These are phyloP conservation scores for Boletellus dicymbophilus DNA, from an alignment of 1,284 basidiomycete genomes.

Conservation along the genomic window DNA sequence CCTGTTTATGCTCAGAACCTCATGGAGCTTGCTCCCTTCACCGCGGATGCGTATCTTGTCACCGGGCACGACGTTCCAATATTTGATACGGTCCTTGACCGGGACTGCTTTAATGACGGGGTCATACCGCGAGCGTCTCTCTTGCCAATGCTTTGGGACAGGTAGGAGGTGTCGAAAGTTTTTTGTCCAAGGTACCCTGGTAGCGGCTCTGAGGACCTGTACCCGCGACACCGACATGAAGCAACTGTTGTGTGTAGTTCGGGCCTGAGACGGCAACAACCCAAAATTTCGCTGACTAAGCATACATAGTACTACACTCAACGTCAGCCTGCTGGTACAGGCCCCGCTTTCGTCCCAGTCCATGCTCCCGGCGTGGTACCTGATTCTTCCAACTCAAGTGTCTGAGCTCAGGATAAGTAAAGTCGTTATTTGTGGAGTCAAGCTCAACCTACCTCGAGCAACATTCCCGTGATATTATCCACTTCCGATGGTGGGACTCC, in stretches of 20 bases:
- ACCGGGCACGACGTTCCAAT: slow-evolving; percentile 86
- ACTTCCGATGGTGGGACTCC: slow-evolving; percentile 84
- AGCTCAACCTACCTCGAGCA: slow-evolving; percentile 69
- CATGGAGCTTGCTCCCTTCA: slow-evolving; percentile 60
- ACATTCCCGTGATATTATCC: slow-evolving; percentile 79
- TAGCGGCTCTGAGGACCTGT: slow-evolving; percentile 48
- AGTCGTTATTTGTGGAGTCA: neutral
- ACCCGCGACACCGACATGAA: slow-evolving; percentile 39
- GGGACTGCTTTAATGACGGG: slow-evolving; percentile 51
- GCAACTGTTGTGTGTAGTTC: neutral
- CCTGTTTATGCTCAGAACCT: slow-evolving; percentile 73
- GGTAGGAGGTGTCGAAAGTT: slow-evolving; percentile 65
- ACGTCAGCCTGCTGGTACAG: slow-evolving; percentile 23
- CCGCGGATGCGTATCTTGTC: slow-evolving; percentile 73
- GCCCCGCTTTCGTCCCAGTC: slow-evolving; percentile 32
- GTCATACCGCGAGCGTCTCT: slow-evolving; percentile 34
- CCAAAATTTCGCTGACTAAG: slow-evolving; percentile 22
- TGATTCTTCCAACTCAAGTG: slow-evolving; percentile 72
- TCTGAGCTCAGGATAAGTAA: slow-evolving; percentile 41
- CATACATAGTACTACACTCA: neutral
- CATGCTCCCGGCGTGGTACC: slow-evolving; percentile 51
- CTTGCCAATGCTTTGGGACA: slow-evolving; percentile 46
- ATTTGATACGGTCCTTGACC: slow-evolving; percentile 72
- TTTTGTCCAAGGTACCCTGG: slow-evolving; percentile 56
- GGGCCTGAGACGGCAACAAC: neutral